phyloP scores from a whole-genome alignment of 768 basidiomycete genomes.

The Roridomyces roridus region DNA sequence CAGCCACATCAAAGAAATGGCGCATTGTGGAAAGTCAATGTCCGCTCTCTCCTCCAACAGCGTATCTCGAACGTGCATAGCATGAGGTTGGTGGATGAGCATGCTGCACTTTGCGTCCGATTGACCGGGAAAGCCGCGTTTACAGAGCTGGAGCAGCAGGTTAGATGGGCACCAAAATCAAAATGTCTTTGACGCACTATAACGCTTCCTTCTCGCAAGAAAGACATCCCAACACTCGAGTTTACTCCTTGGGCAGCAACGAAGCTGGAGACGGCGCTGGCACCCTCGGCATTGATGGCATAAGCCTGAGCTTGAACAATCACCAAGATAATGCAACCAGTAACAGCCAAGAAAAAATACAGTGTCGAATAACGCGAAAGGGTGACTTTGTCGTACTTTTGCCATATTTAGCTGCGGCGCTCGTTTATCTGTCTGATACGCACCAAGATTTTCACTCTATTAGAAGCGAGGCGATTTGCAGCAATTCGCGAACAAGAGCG shows the following conservation, averaged over 20 bases:
- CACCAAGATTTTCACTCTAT: constrained; percentile 28
- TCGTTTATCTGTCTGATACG: not conserved
- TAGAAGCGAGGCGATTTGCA: too few species aligned
- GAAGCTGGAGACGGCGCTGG: constrained; percentile 37
- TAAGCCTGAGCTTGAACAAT: constrained; percentile 47
- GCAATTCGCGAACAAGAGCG: too few species aligned
- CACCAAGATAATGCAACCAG: constrained; percentile 46
- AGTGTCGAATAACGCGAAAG: constrained; percentile 53
- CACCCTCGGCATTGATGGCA: constrained; percentile 41
- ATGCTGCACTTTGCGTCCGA: constrained; percentile 30
- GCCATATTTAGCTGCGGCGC: too few species aligned
- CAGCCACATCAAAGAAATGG: constrained; percentile 52
- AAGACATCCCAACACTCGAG: constrained; percentile 15
- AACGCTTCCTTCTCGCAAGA: constrained; percentile 26
- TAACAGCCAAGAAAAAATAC: constrained; percentile 54
- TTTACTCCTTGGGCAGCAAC: constrained; percentile 23
- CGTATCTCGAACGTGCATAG: constrained; percentile 8
- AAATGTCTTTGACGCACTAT: constrained; percentile 11
- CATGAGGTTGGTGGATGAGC: constrained; percentile 9
- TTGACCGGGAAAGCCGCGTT: constrained; percentile 41
- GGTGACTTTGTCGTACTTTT: constrained; percentile 54
- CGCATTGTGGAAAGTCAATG: constrained; percentile 36
- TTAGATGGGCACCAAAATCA: constrained; percentile 1
- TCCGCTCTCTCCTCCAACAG: constrained; percentile 13
- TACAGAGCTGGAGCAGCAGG: constrained; percentile 36